Base-by-base conservation (phyloP, 2,329 filamentous ascomycete genomes). In the Aschersonia sp. region DNA sequence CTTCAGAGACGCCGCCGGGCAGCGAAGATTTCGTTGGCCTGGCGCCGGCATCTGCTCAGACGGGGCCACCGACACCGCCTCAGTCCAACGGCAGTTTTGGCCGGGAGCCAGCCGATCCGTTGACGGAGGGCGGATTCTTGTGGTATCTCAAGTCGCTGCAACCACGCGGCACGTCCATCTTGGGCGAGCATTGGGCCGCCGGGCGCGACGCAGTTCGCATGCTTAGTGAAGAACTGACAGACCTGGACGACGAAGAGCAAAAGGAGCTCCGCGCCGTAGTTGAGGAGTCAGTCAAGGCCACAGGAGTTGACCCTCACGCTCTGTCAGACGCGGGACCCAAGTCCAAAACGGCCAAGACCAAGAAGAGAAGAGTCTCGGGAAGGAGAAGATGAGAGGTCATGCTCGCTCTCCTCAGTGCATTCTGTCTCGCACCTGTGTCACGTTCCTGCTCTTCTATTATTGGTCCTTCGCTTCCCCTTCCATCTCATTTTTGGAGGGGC, bases 211-310 rank as follows among this genome's bases (percentile, higher is more conserved):
- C 84, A 1, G 65, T 72, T 38, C 68, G 75, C 31, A 71, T 69
- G 55, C 80, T 91, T 64, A 94, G 86, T 57, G 89, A 95, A 63
- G 86, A 91, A 55, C 73, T 96, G 29, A 94, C 85, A 49, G 91
- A 96, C 59, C 80, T 96, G 61, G 89, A 94, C 56, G 89, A 96
- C 54, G 89, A 94, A 46, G 87, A 91, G 65, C 71, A 95, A 50
- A 82, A 85, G 57, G 86, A 84, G 35, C 68, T 88, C 35, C 73
- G 68, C 35, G 69, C 71, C 45, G 74, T 77, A 53, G 68, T 78
- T 31, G 72, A 74, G 53, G 69, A 74, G 40, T 55, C 55, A 31
- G 59, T 61, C 30, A 50, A 52, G 38, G 56, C 61, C 3, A 57
- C 58, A 54, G 58, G 29, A 54, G 48, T 48, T 45, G 54, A n/a